phyloP scores from a whole-genome alignment of 2,329 filamentous ascomycete genomes.

The Alternaria postmessia region DNA sequence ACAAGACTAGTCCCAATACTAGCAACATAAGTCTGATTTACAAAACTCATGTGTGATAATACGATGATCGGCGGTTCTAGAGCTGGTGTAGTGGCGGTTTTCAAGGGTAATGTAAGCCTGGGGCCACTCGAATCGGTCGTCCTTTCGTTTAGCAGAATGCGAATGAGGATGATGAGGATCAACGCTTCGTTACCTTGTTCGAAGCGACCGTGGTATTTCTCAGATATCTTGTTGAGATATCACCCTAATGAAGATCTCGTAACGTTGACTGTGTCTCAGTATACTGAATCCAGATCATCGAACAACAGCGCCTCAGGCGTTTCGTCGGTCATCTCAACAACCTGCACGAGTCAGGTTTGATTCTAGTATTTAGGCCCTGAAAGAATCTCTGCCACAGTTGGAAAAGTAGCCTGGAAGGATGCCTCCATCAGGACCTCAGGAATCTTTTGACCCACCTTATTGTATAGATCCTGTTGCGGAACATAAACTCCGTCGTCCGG shows the following conservation, averaged over 20 bases:
- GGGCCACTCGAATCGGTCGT: not conserved
- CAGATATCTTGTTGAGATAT: not conserved
- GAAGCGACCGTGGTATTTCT: not conserved
- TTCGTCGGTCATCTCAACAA: not conserved
- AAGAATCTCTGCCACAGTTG: not conserved
- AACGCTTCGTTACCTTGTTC: not conserved
- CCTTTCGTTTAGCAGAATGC: not conserved
- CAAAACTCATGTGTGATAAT: not conserved
- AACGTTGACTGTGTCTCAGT: not conserved
- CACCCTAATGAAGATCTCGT: not conserved
- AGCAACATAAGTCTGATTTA: not conserved
- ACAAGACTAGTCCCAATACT: not conserved
- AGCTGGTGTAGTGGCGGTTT: not conserved
- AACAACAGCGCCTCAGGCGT: not conserved
- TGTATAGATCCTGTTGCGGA: constrained; percentile 3
- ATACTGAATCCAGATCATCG: not conserved
- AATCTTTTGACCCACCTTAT: constrained; percentile 6
- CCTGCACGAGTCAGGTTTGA: not conserved
- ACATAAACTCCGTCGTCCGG: constrained; percentile 13
- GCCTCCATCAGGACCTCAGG: constrained; percentile 6
- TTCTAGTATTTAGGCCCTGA: not conserved
- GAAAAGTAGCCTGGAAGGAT: not conserved
- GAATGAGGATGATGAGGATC: not conserved
- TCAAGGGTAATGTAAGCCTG: not conserved
- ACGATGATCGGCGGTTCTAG: not conserved